These are phyloP conservation scores for Trichocladium antarcticum DNA, from an alignment of 495 filamentous ascomycete genomes.

Conservation along the genomic window DNA sequence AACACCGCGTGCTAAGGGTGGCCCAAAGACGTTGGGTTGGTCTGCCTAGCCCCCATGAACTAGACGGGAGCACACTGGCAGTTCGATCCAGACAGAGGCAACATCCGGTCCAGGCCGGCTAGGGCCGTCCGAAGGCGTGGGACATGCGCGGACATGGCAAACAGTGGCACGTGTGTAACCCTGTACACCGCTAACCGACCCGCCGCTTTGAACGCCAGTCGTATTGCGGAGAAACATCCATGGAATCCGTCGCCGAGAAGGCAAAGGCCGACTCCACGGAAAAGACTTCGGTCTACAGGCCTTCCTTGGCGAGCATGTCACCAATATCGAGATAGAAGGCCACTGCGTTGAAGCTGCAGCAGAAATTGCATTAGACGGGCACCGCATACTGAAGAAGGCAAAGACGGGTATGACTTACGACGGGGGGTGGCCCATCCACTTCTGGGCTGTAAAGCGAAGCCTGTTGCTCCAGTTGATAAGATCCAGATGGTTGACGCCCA, in stretches of 20 bases:
- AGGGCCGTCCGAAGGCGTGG: not conserved
- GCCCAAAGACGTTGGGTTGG: no score
- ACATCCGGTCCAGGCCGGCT: no score
- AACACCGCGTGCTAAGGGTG: no score
- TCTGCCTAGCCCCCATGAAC: no score
- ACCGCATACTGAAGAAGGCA: not conserved
- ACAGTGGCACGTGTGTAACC: not conserved
- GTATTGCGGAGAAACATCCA: not conserved
- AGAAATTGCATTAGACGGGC: not conserved
- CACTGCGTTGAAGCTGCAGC: slow-evolving; percentile 76
- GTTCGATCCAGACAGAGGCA: no score
- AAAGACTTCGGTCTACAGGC: slow-evolving; percentile 32
- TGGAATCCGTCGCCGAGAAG: not conserved
- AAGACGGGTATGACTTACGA: slow-evolving; percentile 43
- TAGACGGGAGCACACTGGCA: no score
- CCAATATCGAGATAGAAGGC: slow-evolving; percentile 90
- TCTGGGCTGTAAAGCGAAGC: slow-evolving; percentile 56
- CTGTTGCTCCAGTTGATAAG: slow-evolving; percentile 95
- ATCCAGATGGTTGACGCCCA: slow-evolving; percentile 79
- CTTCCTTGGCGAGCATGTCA: slow-evolving; percentile 71
- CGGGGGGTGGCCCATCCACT: slow-evolving; percentile 54
- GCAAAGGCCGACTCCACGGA: not conserved
- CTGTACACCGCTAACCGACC: not conserved
- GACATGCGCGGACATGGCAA: not conserved
- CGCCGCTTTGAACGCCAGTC: not conserved